Evolutionary conservation across 441 rosid genomes (phyloP).

Genomic region (Geranium incanum): DNA sequence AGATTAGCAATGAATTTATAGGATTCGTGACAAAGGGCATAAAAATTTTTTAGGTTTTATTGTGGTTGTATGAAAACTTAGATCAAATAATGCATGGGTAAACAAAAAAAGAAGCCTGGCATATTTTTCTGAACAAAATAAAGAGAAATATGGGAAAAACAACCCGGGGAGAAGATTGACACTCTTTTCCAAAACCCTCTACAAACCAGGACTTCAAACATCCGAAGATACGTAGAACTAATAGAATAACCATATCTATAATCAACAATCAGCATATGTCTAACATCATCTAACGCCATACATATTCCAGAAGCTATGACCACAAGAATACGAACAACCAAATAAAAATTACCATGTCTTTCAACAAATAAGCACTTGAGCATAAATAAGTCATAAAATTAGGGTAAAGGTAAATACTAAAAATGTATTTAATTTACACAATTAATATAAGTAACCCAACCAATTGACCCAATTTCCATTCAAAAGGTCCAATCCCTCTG

Average conservation of each 20-base stretch:
- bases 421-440: not conserved
- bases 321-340: not conserved
- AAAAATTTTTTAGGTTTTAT: not conserved
- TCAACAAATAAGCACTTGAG: not conserved
- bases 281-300: not conserved
- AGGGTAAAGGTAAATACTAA: not conserved
- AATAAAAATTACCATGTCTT: too few species aligned
- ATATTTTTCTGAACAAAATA: not conserved
- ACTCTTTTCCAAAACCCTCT: not conserved
- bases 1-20: not conserved
- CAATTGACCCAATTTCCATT: not conserved
- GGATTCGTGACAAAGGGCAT: not conserved
- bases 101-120: not conserved
- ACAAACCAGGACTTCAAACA: not conserved
- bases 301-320: not conserved
- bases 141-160: too few species aligned
- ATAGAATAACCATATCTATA: not conserved
- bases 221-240: not conserved
- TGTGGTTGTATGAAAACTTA: not conserved
- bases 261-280: not conserved
- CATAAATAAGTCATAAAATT: too few species aligned
- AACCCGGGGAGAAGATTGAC: not conserved
- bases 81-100: not conserved
- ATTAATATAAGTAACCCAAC: not conserved
- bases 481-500: not conserved